These are phyloP conservation scores for Rhodotorula sp. DNA, from an alignment of 1,284 basidiomycete genomes.

Conservation along the genomic window DNA sequence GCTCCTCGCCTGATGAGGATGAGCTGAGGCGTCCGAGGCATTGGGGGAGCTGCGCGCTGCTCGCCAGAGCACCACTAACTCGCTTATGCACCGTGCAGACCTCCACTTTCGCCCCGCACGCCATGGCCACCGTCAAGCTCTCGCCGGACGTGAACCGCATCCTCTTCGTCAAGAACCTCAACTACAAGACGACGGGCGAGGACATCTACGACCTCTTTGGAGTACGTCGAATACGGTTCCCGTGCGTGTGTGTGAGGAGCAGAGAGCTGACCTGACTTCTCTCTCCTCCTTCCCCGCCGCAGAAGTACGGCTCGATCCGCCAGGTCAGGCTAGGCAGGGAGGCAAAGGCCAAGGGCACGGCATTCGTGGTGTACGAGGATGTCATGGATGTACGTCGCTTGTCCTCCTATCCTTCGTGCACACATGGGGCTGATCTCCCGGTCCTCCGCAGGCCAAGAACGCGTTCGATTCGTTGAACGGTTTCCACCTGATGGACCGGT, in stretches of 20 bases:
- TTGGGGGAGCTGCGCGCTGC: too few relatives aligned
- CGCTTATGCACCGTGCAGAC: neutral
- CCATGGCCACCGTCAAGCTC: slow-evolving; percentile 39
- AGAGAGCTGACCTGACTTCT: neutral
- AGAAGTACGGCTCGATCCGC: slow-evolving; percentile 83
- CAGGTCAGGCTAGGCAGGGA: slow-evolving; percentile 93
- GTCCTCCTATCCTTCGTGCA: neutral
- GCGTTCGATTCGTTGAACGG: slow-evolving; percentile 96
- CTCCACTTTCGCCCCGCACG: neutral
- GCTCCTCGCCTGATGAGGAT: neutral
- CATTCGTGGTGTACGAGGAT: slow-evolving; percentile 68
- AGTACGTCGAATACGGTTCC: neutral
- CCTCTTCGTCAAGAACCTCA: slow-evolving; percentile 64
- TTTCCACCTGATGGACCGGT: slow-evolving; percentile 96
- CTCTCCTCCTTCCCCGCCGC: neutral
- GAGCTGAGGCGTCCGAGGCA: too few relatives aligned
- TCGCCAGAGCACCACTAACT: neutral
- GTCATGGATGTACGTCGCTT: slow-evolving; percentile 49
- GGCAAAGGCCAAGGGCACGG: slow-evolving; percentile 89
- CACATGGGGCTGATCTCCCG: too few relatives aligned
- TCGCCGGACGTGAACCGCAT: slow-evolving; percentile 47
- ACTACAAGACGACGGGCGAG: slow-evolving; percentile 79
- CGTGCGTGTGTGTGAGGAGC: too few relatives aligned
- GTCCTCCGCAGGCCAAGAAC: slow-evolving; percentile 64
- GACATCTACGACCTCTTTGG: slow-evolving; percentile 98